phyloP scores from a whole-genome alignment of 164 flowering plant species.

The Taxillus chinensis region DNA sequence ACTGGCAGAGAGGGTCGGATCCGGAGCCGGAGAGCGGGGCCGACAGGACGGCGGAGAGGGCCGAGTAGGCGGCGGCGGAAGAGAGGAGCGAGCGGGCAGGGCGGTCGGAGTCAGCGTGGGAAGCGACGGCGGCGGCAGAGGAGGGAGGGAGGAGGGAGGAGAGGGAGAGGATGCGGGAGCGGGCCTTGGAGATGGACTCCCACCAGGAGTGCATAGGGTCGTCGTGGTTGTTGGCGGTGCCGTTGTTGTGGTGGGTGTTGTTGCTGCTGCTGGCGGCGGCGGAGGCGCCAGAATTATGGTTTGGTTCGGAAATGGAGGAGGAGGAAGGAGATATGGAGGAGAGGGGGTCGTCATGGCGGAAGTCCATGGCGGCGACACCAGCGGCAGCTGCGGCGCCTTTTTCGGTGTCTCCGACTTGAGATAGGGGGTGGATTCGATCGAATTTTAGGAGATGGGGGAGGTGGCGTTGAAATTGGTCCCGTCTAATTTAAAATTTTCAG shows the following conservation, averaged over 20 bases:
- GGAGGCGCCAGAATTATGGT: neutral
- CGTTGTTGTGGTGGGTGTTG: neutral
- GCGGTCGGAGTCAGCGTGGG: slow-evolving; percentile 82
- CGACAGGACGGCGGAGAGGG: slow-evolving; percentile 48
- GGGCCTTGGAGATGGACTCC: slow-evolving; percentile 86
- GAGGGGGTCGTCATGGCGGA: neutral
- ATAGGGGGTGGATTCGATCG: too few species aligned
- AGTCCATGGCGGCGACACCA: neutral
- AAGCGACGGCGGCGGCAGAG: slow-evolving; percentile 25
- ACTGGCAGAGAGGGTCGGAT: slow-evolving; percentile 80
- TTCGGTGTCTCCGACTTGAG: too few species aligned
- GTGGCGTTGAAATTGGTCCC: too few species aligned
- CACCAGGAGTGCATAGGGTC: slow-evolving; percentile 86
- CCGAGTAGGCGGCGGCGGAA: slow-evolving; percentile 40
- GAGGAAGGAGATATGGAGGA: too few species aligned
- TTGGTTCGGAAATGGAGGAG: neutral
- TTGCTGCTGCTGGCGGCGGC: neutral
- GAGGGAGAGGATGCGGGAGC: slow-evolving; percentile 63
- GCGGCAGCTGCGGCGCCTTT: too few species aligned
- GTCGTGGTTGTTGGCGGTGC: slow-evolving; percentile 13
- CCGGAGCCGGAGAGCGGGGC: slow-evolving; percentile 62
- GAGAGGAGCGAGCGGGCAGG: slow-evolving; percentile 83
- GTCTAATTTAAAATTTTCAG: too few species aligned
- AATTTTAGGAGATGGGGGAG: too few species aligned
- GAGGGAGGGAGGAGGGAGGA: slow-evolving; percentile 40